These are phyloP conservation scores for Trametes cubensis DNA, from an alignment of 768 basidiomycete species.

Conservation along the genomic window DNA sequence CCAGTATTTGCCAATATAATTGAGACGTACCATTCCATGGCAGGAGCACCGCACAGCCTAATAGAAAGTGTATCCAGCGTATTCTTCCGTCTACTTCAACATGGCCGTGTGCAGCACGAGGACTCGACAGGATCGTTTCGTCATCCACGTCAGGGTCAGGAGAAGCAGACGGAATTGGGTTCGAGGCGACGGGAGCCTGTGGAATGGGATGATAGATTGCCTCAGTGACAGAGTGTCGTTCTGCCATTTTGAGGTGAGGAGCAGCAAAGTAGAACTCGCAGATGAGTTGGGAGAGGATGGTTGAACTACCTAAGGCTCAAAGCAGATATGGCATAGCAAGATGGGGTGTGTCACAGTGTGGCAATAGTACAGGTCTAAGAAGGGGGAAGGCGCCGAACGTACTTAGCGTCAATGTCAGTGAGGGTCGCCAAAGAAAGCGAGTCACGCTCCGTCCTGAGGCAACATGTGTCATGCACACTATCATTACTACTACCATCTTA, in stretches of 20 bases:
- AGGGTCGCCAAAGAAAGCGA: no score
- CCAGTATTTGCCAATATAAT: background rate
- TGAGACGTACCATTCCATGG: constrained; percentile 80
- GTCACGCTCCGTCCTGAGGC: no score
- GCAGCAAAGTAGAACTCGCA: background rate
- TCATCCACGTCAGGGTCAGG: constrained; percentile 23
- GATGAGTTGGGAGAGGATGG: background rate
- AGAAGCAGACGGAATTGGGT: constrained; percentile 31
- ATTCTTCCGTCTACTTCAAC: constrained; percentile 43
- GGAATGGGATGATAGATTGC: constrained; percentile 47
- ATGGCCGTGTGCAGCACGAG: background rate
- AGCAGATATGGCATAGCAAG: no score
- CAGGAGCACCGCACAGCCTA: constrained; percentile 79
- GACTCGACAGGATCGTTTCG: background rate
- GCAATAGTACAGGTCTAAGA: no score
- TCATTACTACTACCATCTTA: no score
- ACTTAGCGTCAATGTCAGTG: no score
- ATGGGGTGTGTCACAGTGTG: no score
- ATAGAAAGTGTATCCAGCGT: constrained; percentile 66
- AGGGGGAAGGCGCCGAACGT: no score
- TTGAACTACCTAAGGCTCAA: no score
- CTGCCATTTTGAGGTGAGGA: constrained; percentile 2
- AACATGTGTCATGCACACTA: no score
- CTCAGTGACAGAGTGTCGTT: constrained; percentile 17
- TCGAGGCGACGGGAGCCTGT: constrained; percentile 39